phyloP scores from a whole-genome alignment of 2,329 filamentous ascomycete species.

The Fusarium caatingaense region DNA sequence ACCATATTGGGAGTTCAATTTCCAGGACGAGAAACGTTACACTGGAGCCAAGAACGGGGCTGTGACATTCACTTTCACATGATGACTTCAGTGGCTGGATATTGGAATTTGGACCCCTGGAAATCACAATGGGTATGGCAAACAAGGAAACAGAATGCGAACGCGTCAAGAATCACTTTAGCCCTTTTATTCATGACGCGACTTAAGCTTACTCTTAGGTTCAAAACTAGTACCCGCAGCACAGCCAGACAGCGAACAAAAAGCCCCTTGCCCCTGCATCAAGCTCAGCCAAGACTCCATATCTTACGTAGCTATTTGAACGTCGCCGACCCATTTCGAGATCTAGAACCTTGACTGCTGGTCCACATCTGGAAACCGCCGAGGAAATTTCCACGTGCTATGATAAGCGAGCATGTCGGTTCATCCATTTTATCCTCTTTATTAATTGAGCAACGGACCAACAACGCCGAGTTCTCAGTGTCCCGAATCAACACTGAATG shows the following conservation, averaged over 20 bases:
- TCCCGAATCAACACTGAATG: slow-evolving; percentile 1
- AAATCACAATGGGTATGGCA: background rate
- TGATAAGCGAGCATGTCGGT: background rate
- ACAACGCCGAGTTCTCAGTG: background rate
- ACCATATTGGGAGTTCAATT: background rate
- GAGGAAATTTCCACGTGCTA: background rate
- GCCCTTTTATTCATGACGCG: background rate
- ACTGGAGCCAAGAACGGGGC: background rate
- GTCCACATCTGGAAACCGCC: background rate
- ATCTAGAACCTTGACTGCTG: background rate
- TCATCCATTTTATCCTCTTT: background rate
- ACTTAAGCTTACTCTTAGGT: background rate
- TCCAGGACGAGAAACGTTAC: background rate
- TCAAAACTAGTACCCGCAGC: background rate
- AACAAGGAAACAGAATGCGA: background rate
- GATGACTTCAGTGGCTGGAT: background rate
- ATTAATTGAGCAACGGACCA: background rate
- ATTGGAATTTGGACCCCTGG: background rate
- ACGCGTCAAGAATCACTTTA: background rate
- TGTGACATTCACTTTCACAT: background rate
- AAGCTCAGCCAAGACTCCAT: background rate
- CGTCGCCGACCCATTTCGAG: background rate
- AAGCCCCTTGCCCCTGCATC: background rate
- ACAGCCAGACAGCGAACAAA: background rate
- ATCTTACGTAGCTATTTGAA: background rate